Evolutionary conservation across 139 green algal genomes (phyloP).

Genomic region (Monoraphidium neglectum): DNA sequence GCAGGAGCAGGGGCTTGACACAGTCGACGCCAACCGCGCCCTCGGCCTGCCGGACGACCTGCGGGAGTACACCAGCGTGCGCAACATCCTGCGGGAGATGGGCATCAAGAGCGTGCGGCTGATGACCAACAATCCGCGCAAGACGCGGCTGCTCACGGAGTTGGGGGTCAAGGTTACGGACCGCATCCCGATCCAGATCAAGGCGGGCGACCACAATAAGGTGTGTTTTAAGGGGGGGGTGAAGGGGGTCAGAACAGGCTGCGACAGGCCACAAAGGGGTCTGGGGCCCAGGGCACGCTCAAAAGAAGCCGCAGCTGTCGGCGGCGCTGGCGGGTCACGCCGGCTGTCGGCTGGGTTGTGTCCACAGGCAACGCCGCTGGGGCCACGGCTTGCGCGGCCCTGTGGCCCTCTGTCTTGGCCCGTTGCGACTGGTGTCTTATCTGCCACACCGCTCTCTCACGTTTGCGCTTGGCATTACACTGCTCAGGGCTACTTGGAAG

Average conservation of each 20-base stretch:
- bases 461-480: background rate
- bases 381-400: too few relatives aligned
- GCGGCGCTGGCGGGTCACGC: background rate
- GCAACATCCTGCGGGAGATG: constrained; percentile 88
- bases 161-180: constrained; percentile 77
- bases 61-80: constrained; percentile 90
- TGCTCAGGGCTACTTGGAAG: constrained; percentile 52
- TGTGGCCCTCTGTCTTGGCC: too few relatives aligned
- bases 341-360: background rate
- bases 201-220: constrained; percentile 72
- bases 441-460: background rate
- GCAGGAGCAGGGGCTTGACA: constrained; percentile 92
- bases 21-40: constrained; percentile 92
- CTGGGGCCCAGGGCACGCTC: too few relatives aligned
- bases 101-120: constrained; percentile 75
- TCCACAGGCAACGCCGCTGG: background rate
- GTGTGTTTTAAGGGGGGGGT: too few relatives aligned
- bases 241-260: too few relatives aligned
- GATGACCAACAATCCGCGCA: constrained; percentile 96
- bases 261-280: too few relatives aligned
- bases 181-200: constrained; percentile 85
- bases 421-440: background rate
- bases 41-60: constrained; percentile 93
- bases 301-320: background rate
- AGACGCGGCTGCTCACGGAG: constrained; percentile 71